Evolutionary conservation across 129 eudicot genomes (phyloP).

Genomic region (Artemisia argyi): DNA sequence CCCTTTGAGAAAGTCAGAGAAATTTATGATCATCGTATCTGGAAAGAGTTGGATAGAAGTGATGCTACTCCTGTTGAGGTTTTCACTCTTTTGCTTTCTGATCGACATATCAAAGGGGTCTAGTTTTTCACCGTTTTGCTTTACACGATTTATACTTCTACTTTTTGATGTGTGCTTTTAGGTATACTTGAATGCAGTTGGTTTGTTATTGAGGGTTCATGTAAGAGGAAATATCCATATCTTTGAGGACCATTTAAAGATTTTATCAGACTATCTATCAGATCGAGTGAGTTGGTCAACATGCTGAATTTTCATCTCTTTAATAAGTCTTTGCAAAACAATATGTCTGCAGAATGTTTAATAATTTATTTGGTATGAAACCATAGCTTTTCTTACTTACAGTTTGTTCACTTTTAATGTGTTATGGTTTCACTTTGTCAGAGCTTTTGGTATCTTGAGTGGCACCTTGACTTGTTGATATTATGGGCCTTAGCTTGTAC

Average conservation of each 20-base stretch:
- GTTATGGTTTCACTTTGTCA: conserved; percentile 25
- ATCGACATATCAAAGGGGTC: neutral
- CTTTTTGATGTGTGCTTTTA: conserved; percentile 23
- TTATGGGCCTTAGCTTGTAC: conserved; percentile 74
- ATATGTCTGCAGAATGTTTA: no score
- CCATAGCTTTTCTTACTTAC: no score
- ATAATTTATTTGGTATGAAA: no score
- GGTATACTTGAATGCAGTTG: conserved; percentile 86
- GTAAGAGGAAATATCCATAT: conserved; percentile 56
- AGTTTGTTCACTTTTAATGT: neutral
- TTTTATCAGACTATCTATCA: conserved; percentile 51
- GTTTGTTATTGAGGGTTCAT: conserved; percentile 68
- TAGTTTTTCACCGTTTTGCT: neutral
- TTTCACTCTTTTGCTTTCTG: conserved; percentile 7
- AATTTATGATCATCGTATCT: conserved; percentile 63
- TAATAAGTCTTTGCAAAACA: neutral
- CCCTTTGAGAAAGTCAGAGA: conserved; percentile 60
- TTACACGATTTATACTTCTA: neutral
- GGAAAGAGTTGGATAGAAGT: conserved; percentile 78
- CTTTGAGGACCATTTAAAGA: conserved; percentile 66
- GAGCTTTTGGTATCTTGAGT: conserved; percentile 82
- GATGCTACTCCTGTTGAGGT: conserved; percentile 81
- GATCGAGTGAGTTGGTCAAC: conserved; percentile 60
- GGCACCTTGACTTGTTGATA: conserved; percentile 92
- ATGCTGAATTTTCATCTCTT: conserved; percentile 9